Evolutionary conservation across 1,284 basidiomycete species (phyloP), one percentile per base, ranked within the genome.

Genomic region (Neonothopanus nambi): DNA sequence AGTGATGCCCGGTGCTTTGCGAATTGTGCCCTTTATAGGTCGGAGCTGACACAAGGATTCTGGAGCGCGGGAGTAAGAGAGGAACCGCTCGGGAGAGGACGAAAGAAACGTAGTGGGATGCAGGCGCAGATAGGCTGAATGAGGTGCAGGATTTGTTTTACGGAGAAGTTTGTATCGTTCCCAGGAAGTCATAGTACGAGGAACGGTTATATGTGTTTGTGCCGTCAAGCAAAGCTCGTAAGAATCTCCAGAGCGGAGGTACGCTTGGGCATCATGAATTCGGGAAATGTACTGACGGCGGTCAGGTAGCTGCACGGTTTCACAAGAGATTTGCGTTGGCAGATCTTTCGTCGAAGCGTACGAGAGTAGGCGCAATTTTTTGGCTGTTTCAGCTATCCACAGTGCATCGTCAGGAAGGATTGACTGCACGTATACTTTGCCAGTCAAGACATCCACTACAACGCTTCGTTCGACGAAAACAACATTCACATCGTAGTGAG

Each of bases 151-250:
- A 67, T 99, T 99, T 52, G 79, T 77, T 20, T 74, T 67, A 8
- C 93, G 85, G 33, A 96, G 78, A 24, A 71, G 72, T 62, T 85
- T 85, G 70, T 89, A 92, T 28, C 87, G 77, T 50, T 82, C 77
- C 89, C 88, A 91, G 20, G 86, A 85, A 1, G 81, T 76, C 24
- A 74, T 82, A 54, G 66, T 76, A 67, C 56, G 70, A 54, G 71
- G 72, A 5, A 82, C 65, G 8, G 70, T 68, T 36, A 89, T 75
- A 41, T 67, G 77, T 17, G 87, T 89, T 9, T 81, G 82, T 1
- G 91, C 95, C 0, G 95, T 98, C 38, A 98, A 76, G 63, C 96
- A 98, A 18, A 98, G 80, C 66, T 98, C 95, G 70, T 98, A 98
- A n/a, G 93, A 94, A 67, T 98, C 91, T 5, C 95, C 95, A 36